These are phyloP conservation scores for Skeletonema grethae DNA, from an alignment of 108 stramenopile species.

Conservation along the genomic window DNA sequence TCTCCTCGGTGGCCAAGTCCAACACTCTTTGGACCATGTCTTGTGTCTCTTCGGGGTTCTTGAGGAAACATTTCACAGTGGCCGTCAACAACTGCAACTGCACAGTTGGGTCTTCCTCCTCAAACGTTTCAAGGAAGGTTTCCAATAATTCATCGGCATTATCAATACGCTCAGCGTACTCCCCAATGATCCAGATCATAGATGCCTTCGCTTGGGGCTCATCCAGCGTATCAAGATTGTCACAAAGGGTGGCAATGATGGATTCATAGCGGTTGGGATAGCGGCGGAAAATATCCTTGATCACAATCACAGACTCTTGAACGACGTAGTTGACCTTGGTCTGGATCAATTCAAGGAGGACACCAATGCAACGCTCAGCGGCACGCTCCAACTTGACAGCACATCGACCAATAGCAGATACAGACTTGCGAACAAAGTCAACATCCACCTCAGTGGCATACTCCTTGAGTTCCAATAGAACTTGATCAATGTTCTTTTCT, in stretches of 20 bases:
- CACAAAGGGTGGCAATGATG: constrained; percentile 98
- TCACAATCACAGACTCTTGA: constrained; percentile 98
- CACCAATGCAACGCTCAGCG: constrained; percentile 98
- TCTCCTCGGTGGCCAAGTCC: constrained; percentile 96
- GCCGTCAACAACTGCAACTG: constrained; percentile 98
- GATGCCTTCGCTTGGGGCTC: constrained; percentile 98
- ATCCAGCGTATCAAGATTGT: constrained; percentile 98
- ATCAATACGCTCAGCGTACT: constrained; percentile 99
- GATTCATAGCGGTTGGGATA: constrained; percentile 99
- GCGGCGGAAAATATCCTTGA: constrained; percentile 99
- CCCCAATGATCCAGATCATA: constrained; percentile 99
- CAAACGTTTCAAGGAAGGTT: constrained; percentile 96
- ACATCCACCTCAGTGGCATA: constrained; percentile 99
- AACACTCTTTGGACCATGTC: constrained; percentile 98
- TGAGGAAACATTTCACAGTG: constrained; percentile 99
- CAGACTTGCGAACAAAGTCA: constrained; percentile 98
- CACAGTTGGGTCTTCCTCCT: constrained; percentile 94
- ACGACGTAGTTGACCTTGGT: constrained; percentile 99
- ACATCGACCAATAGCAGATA: constrained; percentile 97
- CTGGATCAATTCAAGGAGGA: constrained; percentile 97
- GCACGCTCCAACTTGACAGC: constrained; percentile 99
- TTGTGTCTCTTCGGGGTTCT: constrained; percentile 96
- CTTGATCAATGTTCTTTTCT: constrained; percentile 97
- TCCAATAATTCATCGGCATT: constrained; percentile 99
- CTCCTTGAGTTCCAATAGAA: constrained; percentile 97